These are phyloP conservation scores for Aspergillus sclerotiicarbonarius DNA, from an alignment of 495 filamentous ascomycete genomes.

Conservation along the genomic window DNA sequence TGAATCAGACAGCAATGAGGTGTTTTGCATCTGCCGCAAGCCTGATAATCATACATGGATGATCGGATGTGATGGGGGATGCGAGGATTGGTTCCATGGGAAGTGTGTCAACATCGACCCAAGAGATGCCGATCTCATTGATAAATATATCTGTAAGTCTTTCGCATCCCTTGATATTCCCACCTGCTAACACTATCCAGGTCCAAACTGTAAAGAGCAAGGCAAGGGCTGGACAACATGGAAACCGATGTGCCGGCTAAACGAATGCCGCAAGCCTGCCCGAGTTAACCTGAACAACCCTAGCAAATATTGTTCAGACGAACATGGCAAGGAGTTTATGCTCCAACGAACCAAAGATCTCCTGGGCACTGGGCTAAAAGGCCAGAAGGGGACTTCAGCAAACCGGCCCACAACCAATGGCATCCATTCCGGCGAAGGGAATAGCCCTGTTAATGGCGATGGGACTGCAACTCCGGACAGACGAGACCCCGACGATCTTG, in stretches of 20 bases:
- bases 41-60: conserved; percentile 75
- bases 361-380: conserved; percentile 13
- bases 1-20: conserved; percentile 47
- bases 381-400: conserved; percentile 18
- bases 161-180: background rate
- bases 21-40: conserved; percentile 70
- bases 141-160: conserved; percentile 64
- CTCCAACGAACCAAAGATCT: conserved; percentile 35
- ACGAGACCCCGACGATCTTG: conserved; percentile 37
- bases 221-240: conserved; percentile 59
- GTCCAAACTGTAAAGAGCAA: conserved; percentile 55
- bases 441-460: conserved; percentile 14
- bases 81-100: conserved; percentile 75
- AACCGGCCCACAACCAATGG: conserved; percentile 1
- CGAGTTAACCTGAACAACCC: conserved; percentile 43
- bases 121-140: conserved; percentile 61
- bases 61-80: conserved; percentile 71
- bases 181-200: conserved; percentile 31
- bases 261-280: conserved; percentile 60
- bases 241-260: conserved; percentile 66
- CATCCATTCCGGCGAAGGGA: conserved; percentile 15
- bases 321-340: conserved; percentile 61
- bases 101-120: conserved; percentile 64
- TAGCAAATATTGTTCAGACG: conserved; percentile 71
- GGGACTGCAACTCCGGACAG: conserved; percentile 25